A percentile compares a stretch with the other conserved stretches of the same genome.
phyloP scores from a whole-genome alignment of 805 yeast genomes.

The Candida maltosa region DNA sequence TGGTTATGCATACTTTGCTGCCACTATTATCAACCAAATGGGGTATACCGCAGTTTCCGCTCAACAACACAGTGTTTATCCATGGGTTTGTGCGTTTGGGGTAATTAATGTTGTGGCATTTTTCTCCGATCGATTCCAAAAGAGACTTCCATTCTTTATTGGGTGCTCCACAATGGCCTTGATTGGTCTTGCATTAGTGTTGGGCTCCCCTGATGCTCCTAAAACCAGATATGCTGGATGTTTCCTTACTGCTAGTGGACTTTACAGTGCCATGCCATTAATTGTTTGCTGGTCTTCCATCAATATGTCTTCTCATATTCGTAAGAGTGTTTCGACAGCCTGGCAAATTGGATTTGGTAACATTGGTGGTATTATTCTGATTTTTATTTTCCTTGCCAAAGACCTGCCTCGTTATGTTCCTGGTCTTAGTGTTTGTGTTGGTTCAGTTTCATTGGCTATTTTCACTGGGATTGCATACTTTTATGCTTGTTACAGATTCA shows the following conservation, averaged over 20 bases:
- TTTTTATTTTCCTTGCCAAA: slow-evolving; percentile 49
- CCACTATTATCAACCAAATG: slow-evolving; percentile 58
- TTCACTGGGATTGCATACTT: slow-evolving; percentile 31
- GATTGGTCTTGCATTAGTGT: slow-evolving; percentile 54
- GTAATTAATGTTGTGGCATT: slow-evolving; percentile 59
- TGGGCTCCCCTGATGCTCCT: slow-evolving; percentile 41
- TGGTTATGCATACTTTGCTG: slow-evolving; percentile 72
- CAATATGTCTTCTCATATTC: slow-evolving; percentile 60
- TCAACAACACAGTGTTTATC: slow-evolving; percentile 79
- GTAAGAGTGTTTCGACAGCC: slow-evolving; percentile 58
- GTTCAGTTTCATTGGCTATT: slow-evolving; percentile 43
- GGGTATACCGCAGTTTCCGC: slow-evolving; percentile 71
- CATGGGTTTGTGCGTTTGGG: slow-evolving; percentile 79
- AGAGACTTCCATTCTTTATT: slow-evolving; percentile 45
- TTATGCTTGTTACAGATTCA: slow-evolving; percentile 19
- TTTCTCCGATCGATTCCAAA: slow-evolving; percentile 52
- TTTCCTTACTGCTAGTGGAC: slow-evolving; percentile 56
- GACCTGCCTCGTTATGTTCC: slow-evolving; percentile 60
- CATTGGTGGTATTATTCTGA: slow-evolving; percentile 67
- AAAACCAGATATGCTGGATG: slow-evolving; percentile 56
- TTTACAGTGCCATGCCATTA: slow-evolving; percentile 67
- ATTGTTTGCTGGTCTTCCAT: slow-evolving; percentile 64
- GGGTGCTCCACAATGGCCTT: slow-evolving; percentile 31
- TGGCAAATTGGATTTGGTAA: slow-evolving; percentile 71
- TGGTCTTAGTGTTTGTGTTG: slow-evolving; percentile 53